Evolutionary conservation across 192 early-diverging fungal species (phyloP).

Genomic region (Rhizophagus clarus): DNA sequence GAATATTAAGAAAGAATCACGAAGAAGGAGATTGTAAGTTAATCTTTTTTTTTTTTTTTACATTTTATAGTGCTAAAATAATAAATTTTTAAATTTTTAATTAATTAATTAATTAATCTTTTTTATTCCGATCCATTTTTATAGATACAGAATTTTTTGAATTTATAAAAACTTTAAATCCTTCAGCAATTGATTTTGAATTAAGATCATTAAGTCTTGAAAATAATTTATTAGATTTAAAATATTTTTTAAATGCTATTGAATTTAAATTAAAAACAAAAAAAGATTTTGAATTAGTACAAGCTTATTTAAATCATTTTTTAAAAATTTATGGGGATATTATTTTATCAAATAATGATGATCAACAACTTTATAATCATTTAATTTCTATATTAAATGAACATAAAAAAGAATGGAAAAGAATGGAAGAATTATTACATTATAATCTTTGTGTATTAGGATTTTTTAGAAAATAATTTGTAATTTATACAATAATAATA

Average conservation of each 20-base stretch:
- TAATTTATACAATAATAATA: background rate
- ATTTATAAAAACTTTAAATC: slow-evolving; percentile 75
- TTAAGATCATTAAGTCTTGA: slow-evolving; percentile 76
- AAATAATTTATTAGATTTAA: slow-evolving; percentile 60
- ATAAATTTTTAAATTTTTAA: too few relatives aligned
- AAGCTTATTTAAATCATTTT: slow-evolving; percentile 79
- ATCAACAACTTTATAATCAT: slow-evolving; percentile 39
- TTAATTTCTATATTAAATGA: slow-evolving; percentile 39
- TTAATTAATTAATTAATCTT: background rate
- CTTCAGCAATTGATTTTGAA: slow-evolving; percentile 85
- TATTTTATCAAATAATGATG: slow-evolving; percentile 60
- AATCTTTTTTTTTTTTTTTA: background rate
- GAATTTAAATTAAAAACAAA: slow-evolving; percentile 59
- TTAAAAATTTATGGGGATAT: slow-evolving; percentile 81
- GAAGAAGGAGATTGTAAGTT: slow-evolving; percentile 43
- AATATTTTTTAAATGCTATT: slow-evolving; percentile 69
- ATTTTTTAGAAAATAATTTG: slow-evolving; percentile 49
- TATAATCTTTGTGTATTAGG: slow-evolving; percentile 65
- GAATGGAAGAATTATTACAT: slow-evolving; percentile 64
- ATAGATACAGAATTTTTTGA: slow-evolving; percentile 65
- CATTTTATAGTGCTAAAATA: too few relatives aligned
- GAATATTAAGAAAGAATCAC: slow-evolving; percentile 55
- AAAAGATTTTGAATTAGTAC: slow-evolving; percentile 85
- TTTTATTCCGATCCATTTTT: background rate
- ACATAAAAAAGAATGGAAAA: slow-evolving; percentile 56